These are phyloP conservation scores for Cladosporium sp. DNA, from an alignment of 2,329 filamentous ascomycete genomes.

Conservation along the genomic window DNA sequence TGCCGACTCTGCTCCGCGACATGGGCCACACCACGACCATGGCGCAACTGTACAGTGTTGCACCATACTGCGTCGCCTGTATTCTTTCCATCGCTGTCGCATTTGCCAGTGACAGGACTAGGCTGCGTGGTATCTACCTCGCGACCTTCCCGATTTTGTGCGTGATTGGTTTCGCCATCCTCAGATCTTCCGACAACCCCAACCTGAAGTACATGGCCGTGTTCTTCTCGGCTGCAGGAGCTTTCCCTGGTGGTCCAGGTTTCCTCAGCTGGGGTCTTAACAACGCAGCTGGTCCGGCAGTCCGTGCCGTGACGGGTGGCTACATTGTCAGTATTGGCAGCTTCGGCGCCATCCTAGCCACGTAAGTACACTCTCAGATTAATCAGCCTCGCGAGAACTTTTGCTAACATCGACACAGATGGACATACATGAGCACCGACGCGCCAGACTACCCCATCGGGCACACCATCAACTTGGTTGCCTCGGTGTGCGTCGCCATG, in stretches of 20 bases:
- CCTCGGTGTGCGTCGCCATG: conserved; percentile 48
- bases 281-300: conserved; percentile 58
- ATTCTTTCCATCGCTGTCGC: conserved; percentile 27
- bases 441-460: conserved; percentile 51
- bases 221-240: conserved; percentile 45
- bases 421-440: conserved; percentile 42
- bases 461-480: conserved; percentile 58
- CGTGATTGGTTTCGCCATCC: conserved; percentile 39
- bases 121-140: conserved; percentile 26
- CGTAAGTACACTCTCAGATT: conserved; percentile 36
- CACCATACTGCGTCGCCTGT: conserved; percentile 23
- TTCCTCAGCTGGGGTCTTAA: conserved; percentile 62
- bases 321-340: conserved; percentile 59
- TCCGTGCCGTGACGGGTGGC: conserved; percentile 57
- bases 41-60: conserved; percentile 30
- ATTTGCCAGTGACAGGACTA: conserved; percentile 28
- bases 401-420: conserved; percentile 26
- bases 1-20: conserved; percentile 59
- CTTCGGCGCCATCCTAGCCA: conserved; percentile 58
- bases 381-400: neutral
- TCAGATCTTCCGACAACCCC: conserved; percentile 28
- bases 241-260: conserved; percentile 59
- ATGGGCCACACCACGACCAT: conserved; percentile 62
- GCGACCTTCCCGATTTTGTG: conserved; percentile 25
- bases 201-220: conserved; percentile 39